These are phyloP conservation scores for Knoxdaviesia proteae DNA, from an alignment of 2,329 filamentous ascomycete genomes.

Conservation along the genomic window DNA sequence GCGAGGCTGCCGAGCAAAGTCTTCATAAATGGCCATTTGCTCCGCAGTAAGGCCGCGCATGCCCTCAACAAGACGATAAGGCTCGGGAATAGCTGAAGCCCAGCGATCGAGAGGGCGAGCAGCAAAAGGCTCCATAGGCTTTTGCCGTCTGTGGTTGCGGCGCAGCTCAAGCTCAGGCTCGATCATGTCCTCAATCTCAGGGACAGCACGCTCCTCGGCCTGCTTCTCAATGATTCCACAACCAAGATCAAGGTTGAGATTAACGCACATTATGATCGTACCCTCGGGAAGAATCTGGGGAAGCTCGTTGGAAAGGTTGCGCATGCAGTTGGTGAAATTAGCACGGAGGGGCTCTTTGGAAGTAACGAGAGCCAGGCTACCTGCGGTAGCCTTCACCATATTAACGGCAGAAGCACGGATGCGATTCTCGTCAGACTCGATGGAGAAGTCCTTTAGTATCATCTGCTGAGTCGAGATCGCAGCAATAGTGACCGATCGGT, in stretches of 20 bases:
- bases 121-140: constrained; percentile 68
- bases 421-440: constrained; percentile 74
- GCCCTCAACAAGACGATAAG: constrained; percentile 64
- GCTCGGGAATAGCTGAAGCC: constrained; percentile 84
- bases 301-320: constrained; percentile 44
- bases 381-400: constrained; percentile 87
- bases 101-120: constrained; percentile 69
- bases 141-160: constrained; percentile 50
- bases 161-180: constrained; percentile 61
- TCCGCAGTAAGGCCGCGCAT: constrained; percentile 60
- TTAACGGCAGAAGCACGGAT: constrained; percentile 72
- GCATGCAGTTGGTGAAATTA: constrained; percentile 94
- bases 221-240: constrained; percentile 90
- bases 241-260: constrained; percentile 85
- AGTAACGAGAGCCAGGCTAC: constrained; percentile 86
- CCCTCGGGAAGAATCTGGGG: constrained; percentile 78
- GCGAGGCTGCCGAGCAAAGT: constrained; percentile 75
- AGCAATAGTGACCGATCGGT: constrained; percentile 91
- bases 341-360: constrained; percentile 92
- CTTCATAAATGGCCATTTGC: constrained; percentile 90
- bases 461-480: constrained; percentile 92
- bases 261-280: constrained; percentile 94
- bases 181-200: constrained; percentile 89
- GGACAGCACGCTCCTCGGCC: constrained; percentile 77
- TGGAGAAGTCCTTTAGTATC: constrained; percentile 89